phyloP scores from a whole-genome alignment of 1,139 yeast species.

The Sugiyamaella novakii region DNA sequence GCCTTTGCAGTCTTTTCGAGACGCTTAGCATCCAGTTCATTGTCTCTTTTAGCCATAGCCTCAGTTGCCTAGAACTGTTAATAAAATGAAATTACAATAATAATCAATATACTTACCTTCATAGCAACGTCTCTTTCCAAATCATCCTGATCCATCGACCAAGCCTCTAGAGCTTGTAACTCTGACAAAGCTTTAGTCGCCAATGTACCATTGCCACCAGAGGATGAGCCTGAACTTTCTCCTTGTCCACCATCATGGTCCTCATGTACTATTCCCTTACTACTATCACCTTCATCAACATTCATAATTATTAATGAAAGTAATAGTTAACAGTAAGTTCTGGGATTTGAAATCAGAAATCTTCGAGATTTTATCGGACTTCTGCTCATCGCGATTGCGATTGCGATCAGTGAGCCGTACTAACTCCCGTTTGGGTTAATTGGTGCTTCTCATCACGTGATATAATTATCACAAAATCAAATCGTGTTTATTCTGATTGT shows the following conservation, averaged over 20 bases:
- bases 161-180: constrained; percentile 31
- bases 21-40: constrained; percentile 73
- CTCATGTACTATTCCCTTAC: not conserved
- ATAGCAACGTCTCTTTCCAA: constrained; percentile 71
- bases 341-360: not conserved
- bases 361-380: not conserved
- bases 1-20: constrained; percentile 60
- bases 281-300: not conserved
- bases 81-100: constrained; percentile 1
- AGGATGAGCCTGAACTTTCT: not conserved
- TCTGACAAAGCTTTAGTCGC: constrained; percentile 13
- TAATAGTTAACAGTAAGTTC: not conserved
- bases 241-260: not conserved
- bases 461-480: too few relatives aligned
- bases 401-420: too few relatives aligned
- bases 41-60: constrained; percentile 60
- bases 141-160: constrained; percentile 65
- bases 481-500: too few relatives aligned
- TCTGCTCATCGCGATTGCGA: too few relatives aligned
- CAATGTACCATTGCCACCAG: constrained; percentile 2
- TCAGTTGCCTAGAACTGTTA: constrained; percentile 55
- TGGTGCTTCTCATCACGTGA: too few relatives aligned
- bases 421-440: not conserved
- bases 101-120: constrained; percentile 30
- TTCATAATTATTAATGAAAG: constrained; percentile 5